Evolutionary conservation across 2,329 filamentous ascomycete genomes (phyloP), one percentile per base, ranked within the genome.

Genomic region (Monosporascus sp.): DNA sequence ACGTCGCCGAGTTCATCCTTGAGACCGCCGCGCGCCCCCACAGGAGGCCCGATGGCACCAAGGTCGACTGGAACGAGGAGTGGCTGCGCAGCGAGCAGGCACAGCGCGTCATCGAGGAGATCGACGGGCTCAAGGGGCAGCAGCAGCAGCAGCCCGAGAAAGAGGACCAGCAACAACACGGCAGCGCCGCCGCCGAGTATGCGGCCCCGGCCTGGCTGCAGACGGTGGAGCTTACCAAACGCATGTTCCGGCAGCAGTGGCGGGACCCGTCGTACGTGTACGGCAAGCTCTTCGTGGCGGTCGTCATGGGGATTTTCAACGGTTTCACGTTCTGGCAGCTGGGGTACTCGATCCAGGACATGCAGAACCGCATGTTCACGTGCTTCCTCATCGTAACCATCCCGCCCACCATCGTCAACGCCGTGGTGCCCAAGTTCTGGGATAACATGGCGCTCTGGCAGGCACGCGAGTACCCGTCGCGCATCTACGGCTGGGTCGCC

Each of bases 281-380:
- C 68, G 84, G 86, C 55, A 91, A 90, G 66, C 73, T 93, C 26
- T 91, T 91, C 69, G 80, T 85, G 36, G 78, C 84, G 4, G 81
- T 90, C 54, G 79, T 90, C 56, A 77, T 88, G 45, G 88, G 86
- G 17, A 83, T 91, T 67, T 90, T 91, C 77, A 90, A 90, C 71
- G 87, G 86, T 22, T 91, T 90, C 71, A 90, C 87, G 4, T 91
- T 90, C 73, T 91, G 80, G 76, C 75, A 85, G 61, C 78, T 90
- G 3, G 85, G 84, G 2, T 76, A 85, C 67, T 79, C 76, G 0
- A 75, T 88, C 48, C 77, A 80, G 16, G 86, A 88, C 62, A 84
- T 91, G 78, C 87, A 91, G 65, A 84, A 89, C 70, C 81, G 87
- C 61, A 86, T 91, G 81, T 92, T 93, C 76, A 87, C 87, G 0